Evolutionary conservation across 2,329 filamentous ascomycete genomes (phyloP).

Genomic region (Dryadomyces quercus-mongolicae): DNA sequence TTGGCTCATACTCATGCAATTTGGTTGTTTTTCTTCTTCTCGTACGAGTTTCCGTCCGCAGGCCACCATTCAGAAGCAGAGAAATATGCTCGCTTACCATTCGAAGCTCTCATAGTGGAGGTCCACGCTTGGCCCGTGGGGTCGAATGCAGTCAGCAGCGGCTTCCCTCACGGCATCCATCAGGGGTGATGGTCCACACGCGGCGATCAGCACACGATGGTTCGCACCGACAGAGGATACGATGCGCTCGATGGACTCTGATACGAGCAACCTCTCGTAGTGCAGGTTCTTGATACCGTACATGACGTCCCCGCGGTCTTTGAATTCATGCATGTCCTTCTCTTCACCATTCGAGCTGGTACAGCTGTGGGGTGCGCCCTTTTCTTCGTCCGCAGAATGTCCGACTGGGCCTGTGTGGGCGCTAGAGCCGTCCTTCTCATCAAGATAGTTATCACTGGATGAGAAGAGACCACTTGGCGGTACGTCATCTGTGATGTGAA

Average conservation of each 20-base stretch:
- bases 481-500: not conserved
- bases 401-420: not conserved
- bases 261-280: slow-evolving; percentile 2
- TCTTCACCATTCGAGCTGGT: not conserved
- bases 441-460: not conserved
- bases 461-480: not conserved
- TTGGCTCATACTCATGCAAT: not conserved
- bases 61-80: too few relatives aligned
- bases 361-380: not conserved
- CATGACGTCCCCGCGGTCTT: not conserved
- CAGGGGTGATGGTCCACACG: slow-evolving; percentile 33
- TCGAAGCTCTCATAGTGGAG: slow-evolving; percentile 37
- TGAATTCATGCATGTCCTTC: not conserved
- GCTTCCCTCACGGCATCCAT: slow-evolving; percentile 30
- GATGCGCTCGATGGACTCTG: not conserved
- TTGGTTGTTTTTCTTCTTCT: not conserved
- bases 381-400: not conserved
- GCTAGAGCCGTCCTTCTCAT: not conserved
- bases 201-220: slow-evolving; percentile 31
- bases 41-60: not conserved
- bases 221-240: slow-evolving; percentile 8
- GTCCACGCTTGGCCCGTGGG: slow-evolving; percentile 32
- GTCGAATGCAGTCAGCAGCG: slow-evolving; percentile 27
- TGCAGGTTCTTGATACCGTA: slow-evolving; percentile 1
- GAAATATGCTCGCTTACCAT: slow-evolving; percentile 12